phyloP scores from a whole-genome alignment of 805 yeast species.

The Yarrowia sp. region DNA sequence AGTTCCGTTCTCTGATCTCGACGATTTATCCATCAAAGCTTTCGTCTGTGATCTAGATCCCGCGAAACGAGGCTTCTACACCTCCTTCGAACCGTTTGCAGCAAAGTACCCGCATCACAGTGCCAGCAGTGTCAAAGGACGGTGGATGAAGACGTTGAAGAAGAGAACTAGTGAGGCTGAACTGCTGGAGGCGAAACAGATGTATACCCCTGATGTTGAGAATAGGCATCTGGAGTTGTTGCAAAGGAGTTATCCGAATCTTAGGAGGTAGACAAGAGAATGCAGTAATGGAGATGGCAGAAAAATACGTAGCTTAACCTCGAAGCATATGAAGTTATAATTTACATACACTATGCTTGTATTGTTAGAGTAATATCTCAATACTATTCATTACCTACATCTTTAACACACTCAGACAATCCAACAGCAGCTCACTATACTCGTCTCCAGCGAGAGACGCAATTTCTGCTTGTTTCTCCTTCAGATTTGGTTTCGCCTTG shows the following conservation, averaged over 20 bases:
- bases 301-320: no score
- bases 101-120: conserved; percentile 1
- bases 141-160: conserved; percentile 15
- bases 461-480: neutral
- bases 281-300: no score
- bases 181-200: conserved; percentile 17
- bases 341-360: no score
- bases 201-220: neutral
- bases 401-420: neutral
- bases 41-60: neutral
- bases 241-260: no score
- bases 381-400: no score
- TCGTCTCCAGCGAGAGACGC: neutral
- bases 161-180: conserved; percentile 3
- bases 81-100: conserved; percentile 2
- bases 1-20: conserved; percentile 6
- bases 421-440: neutral
- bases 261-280: no score
- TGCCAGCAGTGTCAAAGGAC: conserved; percentile 19
- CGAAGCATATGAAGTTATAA: no score
- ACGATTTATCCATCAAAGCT: conserved; percentile 16
- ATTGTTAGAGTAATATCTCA: no score
- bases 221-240: neutral
- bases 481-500: conserved; percentile 3
- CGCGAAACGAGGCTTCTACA: neutral